Base-by-base conservation (phyloP, 805 yeast genomes). In the Yamadazyma paraphyllophila region DNA sequence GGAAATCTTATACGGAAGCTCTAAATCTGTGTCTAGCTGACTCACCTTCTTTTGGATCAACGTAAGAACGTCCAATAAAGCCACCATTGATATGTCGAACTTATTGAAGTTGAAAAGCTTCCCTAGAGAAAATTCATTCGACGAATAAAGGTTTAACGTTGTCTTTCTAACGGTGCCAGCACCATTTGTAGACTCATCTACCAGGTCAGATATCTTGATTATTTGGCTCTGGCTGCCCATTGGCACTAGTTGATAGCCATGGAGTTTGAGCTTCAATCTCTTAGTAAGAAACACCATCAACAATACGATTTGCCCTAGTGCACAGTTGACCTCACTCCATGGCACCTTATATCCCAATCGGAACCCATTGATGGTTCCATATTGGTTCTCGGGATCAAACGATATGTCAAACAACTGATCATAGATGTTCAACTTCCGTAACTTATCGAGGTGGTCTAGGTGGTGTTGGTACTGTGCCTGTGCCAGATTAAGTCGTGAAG, bases 251-350 rank as follows among this genome's bases (percentile, higher is more conserved):
- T 77, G 77, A 61, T 86, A 91, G 3, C 80, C 79, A 0, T 69
- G 66, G 7, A 88, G 59, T 27, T 73, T 72, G 20, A 88, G 61
- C 7, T 78, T 71, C 26, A 89, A 69, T 36, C 83, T 71, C 10
- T 78, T 68, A 1, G 78, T 64, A 2, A 90, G 73, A 1, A 92
- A 87, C 0, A 83, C 74, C 26, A 91, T 60, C 14, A 92, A 63
- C 10, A 89, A 65, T 2, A 88, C 77, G 2, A 91, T 67, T 53
- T 91, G 96, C 0, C 98, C 98, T 55, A 91, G 66, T 0, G 96
- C 97, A 1, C 95, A 94, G 59, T 90, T 91, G 36, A 89, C 83
- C 56, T 91, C 98, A 44, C 88, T 80, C 96, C 96, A 89, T 1
- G 95, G 85, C 0, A 91, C 87, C 48, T 74, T 77, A 43, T 69